Conservation (phyloP, 176 grass and related monocot species). For the Lolium perenne region DNA sequence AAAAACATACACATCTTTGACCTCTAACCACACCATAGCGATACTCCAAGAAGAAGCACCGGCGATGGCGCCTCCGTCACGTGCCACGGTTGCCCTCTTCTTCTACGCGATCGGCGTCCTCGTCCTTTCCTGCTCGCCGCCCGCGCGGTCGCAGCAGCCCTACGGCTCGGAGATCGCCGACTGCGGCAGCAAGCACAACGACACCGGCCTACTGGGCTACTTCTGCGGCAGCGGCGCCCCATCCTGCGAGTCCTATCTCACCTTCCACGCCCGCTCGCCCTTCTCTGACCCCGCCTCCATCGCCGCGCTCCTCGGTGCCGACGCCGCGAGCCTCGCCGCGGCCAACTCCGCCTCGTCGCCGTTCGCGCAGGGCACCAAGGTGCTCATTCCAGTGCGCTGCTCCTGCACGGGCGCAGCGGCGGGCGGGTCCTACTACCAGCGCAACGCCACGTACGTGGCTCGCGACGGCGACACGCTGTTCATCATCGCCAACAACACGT, state of each 20-base stretch:
- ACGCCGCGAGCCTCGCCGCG: conserved; percentile 38
- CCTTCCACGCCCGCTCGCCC: conserved; percentile 49
- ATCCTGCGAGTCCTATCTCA: conserved; percentile 70
- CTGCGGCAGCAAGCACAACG: conserved; percentile 46
- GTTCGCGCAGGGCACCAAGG: conserved; percentile 33
- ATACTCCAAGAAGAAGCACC: not conserved
- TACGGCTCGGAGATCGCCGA: conserved; percentile 48
- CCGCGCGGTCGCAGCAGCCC: conserved; percentile 47
- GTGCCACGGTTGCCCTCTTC: not conserved
- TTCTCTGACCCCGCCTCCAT: conserved; percentile 42
- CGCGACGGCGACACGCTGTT: conserved; percentile 26
- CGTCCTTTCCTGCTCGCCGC: not conserved
- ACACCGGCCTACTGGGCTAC: conserved; percentile 65
- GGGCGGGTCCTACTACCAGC: conserved; percentile 53
- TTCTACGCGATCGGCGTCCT: not conserved
- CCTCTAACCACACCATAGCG: not conserved
- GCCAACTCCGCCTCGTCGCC: not conserved
- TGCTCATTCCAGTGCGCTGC: conserved; percentile 62
- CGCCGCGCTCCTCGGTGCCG: conserved; percentile 50
- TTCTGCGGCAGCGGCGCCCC: conserved; percentile 47
- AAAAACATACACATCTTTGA: not conserved
- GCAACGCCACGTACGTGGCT: conserved; percentile 54
- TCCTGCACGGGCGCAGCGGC: conserved; percentile 42
- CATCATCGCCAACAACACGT: conserved; percentile 52
- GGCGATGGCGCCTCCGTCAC: conserved; percentile 29